Percentiles rank a stretch among this genome's conserved stretches.
Evolutionary conservation across 345 rosid genomes (phyloP).

Genomic region (Sonneratia alba): DNA sequence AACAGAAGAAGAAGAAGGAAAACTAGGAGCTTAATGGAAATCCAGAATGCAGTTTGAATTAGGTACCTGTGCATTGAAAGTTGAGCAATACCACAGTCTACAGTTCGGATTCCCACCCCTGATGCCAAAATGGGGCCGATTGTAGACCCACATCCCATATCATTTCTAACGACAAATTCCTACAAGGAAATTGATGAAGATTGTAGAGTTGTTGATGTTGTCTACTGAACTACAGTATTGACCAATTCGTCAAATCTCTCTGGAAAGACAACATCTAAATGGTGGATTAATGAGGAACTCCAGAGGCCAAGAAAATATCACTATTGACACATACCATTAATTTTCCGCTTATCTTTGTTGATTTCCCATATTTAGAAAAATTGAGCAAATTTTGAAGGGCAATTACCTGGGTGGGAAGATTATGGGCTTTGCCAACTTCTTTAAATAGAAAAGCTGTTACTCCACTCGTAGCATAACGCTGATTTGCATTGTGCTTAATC

Average conservation of each 20-base stretch:
- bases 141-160: conserved; percentile 98
- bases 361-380: background rate
- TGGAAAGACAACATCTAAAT: no score
- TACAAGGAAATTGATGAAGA: conserved; percentile 15
- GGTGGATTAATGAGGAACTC: no score
- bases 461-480: conserved; percentile 90
- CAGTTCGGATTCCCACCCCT: conserved; percentile 81
- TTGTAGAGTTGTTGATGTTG: background rate
- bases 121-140: conserved; percentile 96
- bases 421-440: conserved; percentile 70
- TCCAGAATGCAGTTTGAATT: background rate
- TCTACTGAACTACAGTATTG: background rate
- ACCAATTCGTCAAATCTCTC: no score
- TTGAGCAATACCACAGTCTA: conserved; percentile 92
- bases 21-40: background rate
- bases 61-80: conserved; percentile 93
- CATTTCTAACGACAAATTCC: conserved; percentile 96
- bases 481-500: conserved; percentile 91
- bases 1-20: no score
- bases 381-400: background rate
- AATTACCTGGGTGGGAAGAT: conserved; percentile 82
- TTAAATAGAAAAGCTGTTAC: conserved; percentile 83
- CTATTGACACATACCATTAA: background rate
- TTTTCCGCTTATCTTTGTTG: background rate
- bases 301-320: no score